Evolutionary conservation across 2,329 filamentous ascomycete genomes (phyloP).

Genomic region (Diaporthe helianthi): DNA sequence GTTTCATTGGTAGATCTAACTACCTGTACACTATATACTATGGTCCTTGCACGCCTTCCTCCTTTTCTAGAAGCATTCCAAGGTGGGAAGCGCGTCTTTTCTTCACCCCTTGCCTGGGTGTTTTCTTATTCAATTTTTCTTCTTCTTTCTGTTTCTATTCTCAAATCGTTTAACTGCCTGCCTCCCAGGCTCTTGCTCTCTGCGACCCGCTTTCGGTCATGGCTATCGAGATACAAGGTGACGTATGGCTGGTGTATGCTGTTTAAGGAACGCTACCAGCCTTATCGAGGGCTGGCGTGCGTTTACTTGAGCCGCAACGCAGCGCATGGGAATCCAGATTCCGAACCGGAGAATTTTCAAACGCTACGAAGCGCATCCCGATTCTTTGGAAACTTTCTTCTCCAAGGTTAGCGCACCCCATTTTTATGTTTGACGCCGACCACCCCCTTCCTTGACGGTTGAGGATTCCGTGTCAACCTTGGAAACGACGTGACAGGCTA

Average conservation of each 20-base stretch:
- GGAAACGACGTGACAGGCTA: constrained; percentile 11
- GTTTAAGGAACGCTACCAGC: constrained; percentile 17
- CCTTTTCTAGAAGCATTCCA: constrained; percentile 21
- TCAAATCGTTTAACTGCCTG: neutral
- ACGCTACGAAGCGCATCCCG: constrained; percentile 4
- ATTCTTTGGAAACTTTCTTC: neutral
- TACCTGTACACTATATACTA: constrained; percentile 23
- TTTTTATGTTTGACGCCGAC: neutral
- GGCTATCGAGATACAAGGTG: constrained; percentile 12
- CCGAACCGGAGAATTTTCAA: constrained; percentile 24
- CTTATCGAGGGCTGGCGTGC: neutral
- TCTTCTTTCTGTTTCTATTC: neutral
- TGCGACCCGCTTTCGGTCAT: constrained; percentile 17
- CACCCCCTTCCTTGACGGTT: neutral
- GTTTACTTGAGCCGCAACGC: neutral
- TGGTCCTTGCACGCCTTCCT: constrained; percentile 6
- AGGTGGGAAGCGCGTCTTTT: constrained; percentile 14
- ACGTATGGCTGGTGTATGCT: constrained; percentile 6
- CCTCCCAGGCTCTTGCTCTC: neutral
- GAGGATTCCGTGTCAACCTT: neutral
- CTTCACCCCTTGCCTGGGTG: neutral
- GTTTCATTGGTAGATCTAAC: constrained; percentile 8
- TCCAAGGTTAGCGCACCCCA: neutral
- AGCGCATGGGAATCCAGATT: constrained; percentile 14
- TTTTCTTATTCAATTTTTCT: neutral